A percentile compares a stretch with the other conserved stretches of the same genome.
Evolutionary conservation across 2,329 filamentous ascomycete genomes (phyloP).

Genomic region (Nemania sp.): DNA sequence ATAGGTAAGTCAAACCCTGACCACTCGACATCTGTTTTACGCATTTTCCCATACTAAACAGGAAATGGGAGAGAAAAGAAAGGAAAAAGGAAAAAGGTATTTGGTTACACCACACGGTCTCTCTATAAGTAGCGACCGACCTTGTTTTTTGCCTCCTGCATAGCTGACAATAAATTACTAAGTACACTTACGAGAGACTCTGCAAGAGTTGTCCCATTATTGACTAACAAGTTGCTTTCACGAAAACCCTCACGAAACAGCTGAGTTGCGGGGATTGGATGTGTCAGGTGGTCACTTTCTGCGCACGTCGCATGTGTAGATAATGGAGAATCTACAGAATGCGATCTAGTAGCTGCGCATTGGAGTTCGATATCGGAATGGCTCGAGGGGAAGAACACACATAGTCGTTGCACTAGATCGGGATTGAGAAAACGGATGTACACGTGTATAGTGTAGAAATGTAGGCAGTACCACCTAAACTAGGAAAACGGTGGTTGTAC

Average conservation of each 20-base stretch:
- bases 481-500: conserved; percentile 1
- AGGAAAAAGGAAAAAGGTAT: too few relatives aligned
- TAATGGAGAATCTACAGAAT: neutral
- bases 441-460: too few relatives aligned
- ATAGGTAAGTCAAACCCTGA: too few relatives aligned
- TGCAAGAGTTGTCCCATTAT: conserved; percentile 9
- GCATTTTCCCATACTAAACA: too few relatives aligned
- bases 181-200: conserved; percentile 6
- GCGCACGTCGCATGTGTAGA: neutral
- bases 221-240: conserved; percentile 6
- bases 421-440: neutral
- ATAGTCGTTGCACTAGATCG: neutral
- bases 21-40: too few relatives aligned
- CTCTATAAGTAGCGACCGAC: neutral
- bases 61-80: too few relatives aligned
- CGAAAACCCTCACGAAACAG: neutral
- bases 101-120: neutral
- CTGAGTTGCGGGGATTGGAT: conserved; percentile 1
- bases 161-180: too few relatives aligned
- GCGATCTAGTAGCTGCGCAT: neutral
- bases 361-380: conserved; percentile 15
- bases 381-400: too few relatives aligned
- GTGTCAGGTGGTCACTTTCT: neutral
- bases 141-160: neutral
- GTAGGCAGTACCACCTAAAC: too few relatives aligned